A percentile compares a stretch with the other conserved stretches of the same genome.
These are phyloP conservation scores for Halophytophthora polymorphica DNA, from an alignment of 352 stramenopile species.

Conservation along the genomic window DNA sequence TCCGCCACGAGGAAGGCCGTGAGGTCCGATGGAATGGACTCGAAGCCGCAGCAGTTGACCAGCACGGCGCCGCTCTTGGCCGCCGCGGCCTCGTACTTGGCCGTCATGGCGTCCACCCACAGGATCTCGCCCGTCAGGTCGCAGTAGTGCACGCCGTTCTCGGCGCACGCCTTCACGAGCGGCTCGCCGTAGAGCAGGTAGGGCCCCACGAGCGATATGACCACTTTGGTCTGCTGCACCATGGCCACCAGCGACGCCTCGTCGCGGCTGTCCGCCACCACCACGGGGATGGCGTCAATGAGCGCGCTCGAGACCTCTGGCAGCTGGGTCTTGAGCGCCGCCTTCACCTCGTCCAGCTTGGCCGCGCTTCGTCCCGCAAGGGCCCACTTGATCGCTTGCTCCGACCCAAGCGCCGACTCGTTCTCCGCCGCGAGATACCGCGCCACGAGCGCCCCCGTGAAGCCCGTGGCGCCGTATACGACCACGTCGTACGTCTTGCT, in stretches of 20 bases:
- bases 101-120: conserved; percentile 85
- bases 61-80: conserved; percentile 69
- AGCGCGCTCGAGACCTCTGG: conserved; percentile 28
- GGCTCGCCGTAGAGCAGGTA: conserved; percentile 83
- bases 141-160: conserved; percentile 89
- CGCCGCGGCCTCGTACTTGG: conserved; percentile 54
- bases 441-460: conserved; percentile 79
- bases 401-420: conserved; percentile 29
- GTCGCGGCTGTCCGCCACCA: conserved; percentile 60
- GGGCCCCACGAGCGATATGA: conserved; percentile 85
- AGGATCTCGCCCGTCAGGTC: conserved; percentile 90
- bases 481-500: conserved; percentile 61
- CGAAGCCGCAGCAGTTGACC: conserved; percentile 87
- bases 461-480: conserved; percentile 88
- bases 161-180: conserved; percentile 83
- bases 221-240: conserved; percentile 70
- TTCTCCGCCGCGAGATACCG: conserved; percentile 54
- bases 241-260: conserved; percentile 62
- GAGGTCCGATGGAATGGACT: conserved; percentile 88
- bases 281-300: conserved; percentile 43
- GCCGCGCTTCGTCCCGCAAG: conserved; percentile 75
- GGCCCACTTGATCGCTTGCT: conserved; percentile 72
- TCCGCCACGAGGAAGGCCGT: conserved; percentile 73
- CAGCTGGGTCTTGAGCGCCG: conserved; percentile 45
- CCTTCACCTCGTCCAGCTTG: conserved; percentile 70